phyloP scores from a whole-genome alignment of 1,139 yeast genomes.

The Hyphopichia burtonii region DNA sequence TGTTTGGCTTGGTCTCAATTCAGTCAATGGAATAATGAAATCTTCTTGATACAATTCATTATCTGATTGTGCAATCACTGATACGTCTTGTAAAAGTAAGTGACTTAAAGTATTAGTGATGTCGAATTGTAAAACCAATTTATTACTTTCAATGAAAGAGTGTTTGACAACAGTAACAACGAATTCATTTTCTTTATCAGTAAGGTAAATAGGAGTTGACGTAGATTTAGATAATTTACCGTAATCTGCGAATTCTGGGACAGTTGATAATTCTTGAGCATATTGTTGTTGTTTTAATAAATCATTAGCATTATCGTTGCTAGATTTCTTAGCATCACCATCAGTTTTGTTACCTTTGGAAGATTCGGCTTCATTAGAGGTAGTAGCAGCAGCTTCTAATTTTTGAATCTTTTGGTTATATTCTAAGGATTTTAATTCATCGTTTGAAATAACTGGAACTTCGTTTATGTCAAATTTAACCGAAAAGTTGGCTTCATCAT shows the following conservation, averaged over 20 bases:
- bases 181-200: slow-evolving; percentile 93
- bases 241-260: slow-evolving; percentile 68
- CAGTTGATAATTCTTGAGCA: slow-evolving; percentile 61
- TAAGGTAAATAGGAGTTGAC: slow-evolving; percentile 57
- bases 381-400: slow-evolving; percentile 29
- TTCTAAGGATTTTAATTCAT: slow-evolving; percentile 62
- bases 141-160: slow-evolving; percentile 60
- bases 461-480: slow-evolving; percentile 68
- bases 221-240: slow-evolving; percentile 81
- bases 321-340: slow-evolving; percentile 12
- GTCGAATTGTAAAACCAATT: slow-evolving; percentile 81
- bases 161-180: slow-evolving; percentile 85
- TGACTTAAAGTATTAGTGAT: slow-evolving; percentile 83
- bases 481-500: slow-evolving; percentile 56
- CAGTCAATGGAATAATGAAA: slow-evolving; percentile 71
- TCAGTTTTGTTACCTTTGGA: slow-evolving; percentile 7
- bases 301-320: slow-evolving; percentile 36
- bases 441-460: slow-evolving; percentile 62
- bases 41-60: slow-evolving; percentile 62
- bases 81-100: slow-evolving; percentile 73
- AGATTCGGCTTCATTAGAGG: slow-evolving; percentile 8
- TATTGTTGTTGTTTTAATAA: slow-evolving; percentile 59
- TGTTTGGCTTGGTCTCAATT: slow-evolving; percentile 65
- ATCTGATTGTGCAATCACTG: slow-evolving; percentile 71
- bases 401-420: slow-evolving; percentile 57